Evolutionary conservation across 2,329 filamentous ascomycete species (phyloP), one percentile per base, ranked within the genome.

Genomic region (Phialemonium atrogriseum): DNA sequence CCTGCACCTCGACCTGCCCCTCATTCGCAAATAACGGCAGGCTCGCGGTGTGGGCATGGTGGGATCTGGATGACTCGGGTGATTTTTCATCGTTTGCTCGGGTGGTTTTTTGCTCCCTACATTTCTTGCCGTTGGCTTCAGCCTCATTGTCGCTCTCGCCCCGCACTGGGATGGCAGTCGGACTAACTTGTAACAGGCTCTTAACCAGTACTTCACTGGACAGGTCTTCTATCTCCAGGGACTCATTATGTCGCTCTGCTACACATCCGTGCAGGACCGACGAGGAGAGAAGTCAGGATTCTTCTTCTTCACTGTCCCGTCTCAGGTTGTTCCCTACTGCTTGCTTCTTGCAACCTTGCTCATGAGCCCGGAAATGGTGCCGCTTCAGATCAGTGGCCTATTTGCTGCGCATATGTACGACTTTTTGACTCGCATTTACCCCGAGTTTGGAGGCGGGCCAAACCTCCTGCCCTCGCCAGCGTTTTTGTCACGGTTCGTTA

Each of bases 331-430:
- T 18, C 91, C 91, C 3, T 83, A 79, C 51, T 80, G 80, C 41
- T 83, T 94, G 70, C 71, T 96, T 26, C 56, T 77, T 11, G 62
- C 86, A 47, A 81, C 80, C 9, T 67, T 94, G 14, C 62, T 96
- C 32, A 73, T 83, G 51, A 51, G 47, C 5, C 79, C 80, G 9
- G 66, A 68, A 21, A 44, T 59, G 12, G 70, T 83, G 9, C 51
- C 83, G 34, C 48, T 78, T 4, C 78, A 93, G 49, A 56, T 76
- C 5, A 84, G 75, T 20, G 91, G 91, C n/a, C 67, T 98, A 9
- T 42, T 94, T 25, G 84, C 88, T 10, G 88, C 88, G 5, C 91
- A 98, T 54, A 50, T 91, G 13, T 94, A 86, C 58, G 84, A 96
- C 53, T 98, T 96, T 51, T 57, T 95, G 30, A 86, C 84, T 3